Evolutionary conservation across 495 filamentous ascomycete species (phyloP).

Genomic region (Talaromyces nanjingensis): DNA sequence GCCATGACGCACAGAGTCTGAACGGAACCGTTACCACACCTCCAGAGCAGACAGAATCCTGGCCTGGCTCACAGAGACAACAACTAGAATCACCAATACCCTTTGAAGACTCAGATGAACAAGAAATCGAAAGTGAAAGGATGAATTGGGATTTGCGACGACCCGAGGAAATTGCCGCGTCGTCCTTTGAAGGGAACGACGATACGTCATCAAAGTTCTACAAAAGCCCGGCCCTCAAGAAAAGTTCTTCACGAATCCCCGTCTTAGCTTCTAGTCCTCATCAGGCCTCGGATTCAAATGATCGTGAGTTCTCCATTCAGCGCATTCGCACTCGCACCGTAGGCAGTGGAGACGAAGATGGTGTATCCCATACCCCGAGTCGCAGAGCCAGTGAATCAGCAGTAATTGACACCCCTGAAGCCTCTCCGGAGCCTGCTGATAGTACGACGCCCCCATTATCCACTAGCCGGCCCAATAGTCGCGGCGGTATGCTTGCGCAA

Average conservation of each 20-base stretch:
- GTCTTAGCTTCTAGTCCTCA: conserved; percentile 69
- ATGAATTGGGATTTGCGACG: conserved; percentile 64
- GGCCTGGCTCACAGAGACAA: conserved; percentile 35
- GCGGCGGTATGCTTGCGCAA: conserved; percentile 20
- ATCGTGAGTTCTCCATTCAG: conserved; percentile 56
- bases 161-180: conserved; percentile 70
- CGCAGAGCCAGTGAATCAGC: conserved; percentile 69
- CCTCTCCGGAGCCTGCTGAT: conserved; percentile 11
- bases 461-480: conserved; percentile 35
- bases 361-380: conserved; percentile 48
- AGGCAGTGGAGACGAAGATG: conserved; percentile 53
- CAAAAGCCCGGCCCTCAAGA: conserved; percentile 34
- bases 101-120: conserved; percentile 32
- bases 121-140: conserved; percentile 26
- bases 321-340: conserved; percentile 50
- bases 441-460: conserved; percentile 39
- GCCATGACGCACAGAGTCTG: conserved; percentile 38
- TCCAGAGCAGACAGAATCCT: conserved; percentile 27
- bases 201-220: conserved; percentile 32
- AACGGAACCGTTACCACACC: conserved; percentile 23
- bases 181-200: conserved; percentile 36
- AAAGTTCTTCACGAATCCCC: conserved; percentile 71
- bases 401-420: conserved; percentile 47
- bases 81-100: conserved; percentile 38
- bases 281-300: conserved; percentile 66